Percentiles rank a stretch among this genome's conserved stretches.
These are phyloP conservation scores for Mallotus nudiflorus DNA, from an alignment of 345 rosid genomes.

Conservation along the genomic window DNA sequence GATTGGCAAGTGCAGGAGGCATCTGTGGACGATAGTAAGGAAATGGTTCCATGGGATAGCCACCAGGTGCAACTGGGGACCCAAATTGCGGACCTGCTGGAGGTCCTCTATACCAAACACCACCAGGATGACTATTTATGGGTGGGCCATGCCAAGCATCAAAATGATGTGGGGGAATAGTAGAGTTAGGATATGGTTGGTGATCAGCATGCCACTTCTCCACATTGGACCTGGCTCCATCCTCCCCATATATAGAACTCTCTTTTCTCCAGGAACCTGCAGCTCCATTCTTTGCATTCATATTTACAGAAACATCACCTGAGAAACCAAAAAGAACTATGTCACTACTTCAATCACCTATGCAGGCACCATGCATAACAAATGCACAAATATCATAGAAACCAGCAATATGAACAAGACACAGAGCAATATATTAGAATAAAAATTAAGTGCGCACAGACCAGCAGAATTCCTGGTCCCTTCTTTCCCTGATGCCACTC, in stretches of 20 bases:
- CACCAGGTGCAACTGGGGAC: slow-evolving; percentile 71
- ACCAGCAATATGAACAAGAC: background rate
- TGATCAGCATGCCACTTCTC: slow-evolving; percentile 75
- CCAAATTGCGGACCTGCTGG: slow-evolving; percentile 54
- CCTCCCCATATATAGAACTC: slow-evolving; percentile 51
- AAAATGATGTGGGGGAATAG: slow-evolving; percentile 60
- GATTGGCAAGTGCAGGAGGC: slow-evolving; percentile 49
- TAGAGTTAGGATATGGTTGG: slow-evolving; percentile 59
- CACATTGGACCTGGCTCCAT: slow-evolving; percentile 46
- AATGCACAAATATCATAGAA: background rate
- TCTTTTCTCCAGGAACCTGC: slow-evolving; percentile 73
- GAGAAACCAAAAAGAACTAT: slow-evolving; percentile 7
- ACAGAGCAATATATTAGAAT: background rate
- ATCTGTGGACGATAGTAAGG: slow-evolving; percentile 74
- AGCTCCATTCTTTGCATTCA: slow-evolving; percentile 40
- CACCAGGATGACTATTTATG: slow-evolving; percentile 77
- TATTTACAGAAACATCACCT: slow-evolving; percentile 47
- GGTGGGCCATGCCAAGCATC: slow-evolving; percentile 85
- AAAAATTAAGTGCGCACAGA: slow-evolving; percentile 29
- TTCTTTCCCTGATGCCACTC: slow-evolving; percentile 42
- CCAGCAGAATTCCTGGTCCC: slow-evolving; percentile 45
- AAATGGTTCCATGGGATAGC: slow-evolving; percentile 84
- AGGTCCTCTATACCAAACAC: slow-evolving; percentile 91
- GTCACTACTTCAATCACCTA: background rate
- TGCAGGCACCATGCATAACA: background rate